Evolutionary conservation across 2,329 filamentous ascomycete species (phyloP).

Genomic region (Aspergillus sp.): DNA sequence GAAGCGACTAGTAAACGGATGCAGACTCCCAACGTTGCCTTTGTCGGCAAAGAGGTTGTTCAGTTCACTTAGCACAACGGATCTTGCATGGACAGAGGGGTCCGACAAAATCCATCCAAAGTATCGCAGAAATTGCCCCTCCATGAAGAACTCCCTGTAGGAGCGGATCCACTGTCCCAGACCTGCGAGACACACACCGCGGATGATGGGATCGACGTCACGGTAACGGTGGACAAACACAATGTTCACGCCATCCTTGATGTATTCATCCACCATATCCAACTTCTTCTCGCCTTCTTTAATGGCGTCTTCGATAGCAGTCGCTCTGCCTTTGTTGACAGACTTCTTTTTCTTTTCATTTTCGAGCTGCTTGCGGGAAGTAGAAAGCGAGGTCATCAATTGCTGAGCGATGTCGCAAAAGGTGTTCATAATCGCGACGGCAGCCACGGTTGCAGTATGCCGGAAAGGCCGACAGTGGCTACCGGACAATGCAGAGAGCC

Average conservation of each 20-base stretch:
- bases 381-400: slow-evolving; percentile 69
- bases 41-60: slow-evolving; percentile 74
- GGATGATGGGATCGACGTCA: slow-evolving; percentile 85
- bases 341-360: slow-evolving; percentile 68
- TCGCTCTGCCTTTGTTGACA: slow-evolving; percentile 75
- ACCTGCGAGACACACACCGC: slow-evolving; percentile 82
- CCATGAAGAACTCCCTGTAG: slow-evolving; percentile 83
- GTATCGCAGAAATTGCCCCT: slow-evolving; percentile 86
- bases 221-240: slow-evolving; percentile 95
- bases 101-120: slow-evolving; percentile 95
- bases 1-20: slow-evolving; percentile 92
- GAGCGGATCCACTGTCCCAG: slow-evolving; percentile 85
- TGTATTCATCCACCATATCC: slow-evolving; percentile 65
- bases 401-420: slow-evolving; percentile 71
- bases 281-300: slow-evolving; percentile 68
- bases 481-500: slow-evolving; percentile 88
- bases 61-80: slow-evolving; percentile 85
- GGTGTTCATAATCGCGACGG: slow-evolving; percentile 73
- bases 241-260: slow-evolving; percentile 85
- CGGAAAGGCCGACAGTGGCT: slow-evolving; percentile 84
- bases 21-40: slow-evolving; percentile 71
- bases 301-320: slow-evolving; percentile 69
- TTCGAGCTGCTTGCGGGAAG: slow-evolving; percentile 74
- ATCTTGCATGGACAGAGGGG: slow-evolving; percentile 66
- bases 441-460: slow-evolving; percentile 86